Percentiles rank a stretch among this genome's conserved stretches.
These are phyloP conservation scores for Colletotrichum chlorophyti DNA, from an alignment of 2,329 filamentous ascomycete genomes.

Conservation along the genomic window DNA sequence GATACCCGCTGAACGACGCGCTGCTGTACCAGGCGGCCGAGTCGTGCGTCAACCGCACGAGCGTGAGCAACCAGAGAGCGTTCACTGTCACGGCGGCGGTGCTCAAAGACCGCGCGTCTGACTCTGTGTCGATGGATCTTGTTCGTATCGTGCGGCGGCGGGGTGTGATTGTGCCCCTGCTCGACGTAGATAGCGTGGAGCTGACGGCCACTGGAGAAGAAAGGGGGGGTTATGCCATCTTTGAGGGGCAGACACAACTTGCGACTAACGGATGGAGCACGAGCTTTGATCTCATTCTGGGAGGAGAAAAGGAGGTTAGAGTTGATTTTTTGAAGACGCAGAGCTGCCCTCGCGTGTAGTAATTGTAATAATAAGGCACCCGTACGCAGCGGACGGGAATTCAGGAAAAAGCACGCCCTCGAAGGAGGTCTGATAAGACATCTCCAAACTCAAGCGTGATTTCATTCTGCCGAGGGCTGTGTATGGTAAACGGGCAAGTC, in stretches of 20 bases:
- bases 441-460: too few relatives aligned
- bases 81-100: constrained; percentile 26
- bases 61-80: constrained; percentile 17
- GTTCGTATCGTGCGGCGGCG: constrained; percentile 24
- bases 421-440: too few relatives aligned
- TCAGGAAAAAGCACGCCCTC: too few relatives aligned
- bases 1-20: constrained; percentile 37
- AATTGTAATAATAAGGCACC: too few relatives aligned
- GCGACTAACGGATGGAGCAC: constrained; percentile 27
- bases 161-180: constrained; percentile 13
- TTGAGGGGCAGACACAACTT: constrained; percentile 15
- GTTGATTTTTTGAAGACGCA: constrained; percentile 28
- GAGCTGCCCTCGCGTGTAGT: constrained; percentile 12
- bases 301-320: constrained; percentile 7
- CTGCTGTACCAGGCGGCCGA: constrained; percentile 35
- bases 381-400: too few relatives aligned
- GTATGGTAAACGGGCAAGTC: too few relatives aligned
- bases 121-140: constrained; percentile 12
- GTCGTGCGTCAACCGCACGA: constrained; percentile 34
- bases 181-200: constrained; percentile 18
- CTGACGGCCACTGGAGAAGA: constrained; percentile 12
- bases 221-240: constrained; percentile 9
- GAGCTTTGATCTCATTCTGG: constrained; percentile 25
- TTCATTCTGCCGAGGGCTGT: too few relatives aligned
- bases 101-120: constrained; percentile 11